Evolutionary conservation across 805 yeast genomes (phyloP), one percentile per base, ranked within the genome.

Genomic region (Hagleromyces aurorensis): DNA sequence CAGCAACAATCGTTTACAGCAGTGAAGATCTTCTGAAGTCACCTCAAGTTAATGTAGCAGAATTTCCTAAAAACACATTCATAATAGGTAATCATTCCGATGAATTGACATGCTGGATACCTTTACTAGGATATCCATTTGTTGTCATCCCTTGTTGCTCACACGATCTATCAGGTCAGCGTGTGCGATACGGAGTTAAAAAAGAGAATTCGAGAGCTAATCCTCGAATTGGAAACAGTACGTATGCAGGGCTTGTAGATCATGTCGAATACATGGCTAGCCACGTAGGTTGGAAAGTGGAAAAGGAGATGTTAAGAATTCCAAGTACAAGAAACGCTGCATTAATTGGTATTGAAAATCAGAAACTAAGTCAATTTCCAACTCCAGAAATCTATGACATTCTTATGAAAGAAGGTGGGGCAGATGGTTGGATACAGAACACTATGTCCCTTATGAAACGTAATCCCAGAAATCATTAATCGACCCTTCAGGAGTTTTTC

Each of bases 301-400:
- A 84, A 46, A 72, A 78, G 44, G 97, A 89, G 52, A 79, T 81
- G 80, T 59, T 89, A 25, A 67, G 97, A 34, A 89, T 89, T 14
- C 97, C 97, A 18, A 83, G 95, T 34, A 89, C 97, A 0, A 64
- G 96, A 53, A 89, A 89, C 49, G 85, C 93, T 1, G 96, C 96
- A 0, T 61, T 89, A 10, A 75, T 89, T 27, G 95, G 94, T 0
- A 65, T 70, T 30, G 57, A 64, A 20, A 68, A 62, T 25, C 54
- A 52, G 3, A 33, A 45, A 7, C 42, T 55, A 7, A 25, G 34
- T 3, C 22, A 32, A 3, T 50, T 45, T 37, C 57, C 55, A 17
- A 49, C 56, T 3, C 52, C 48, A 57, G 43, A 62, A 57, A 36
- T 79, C 1, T 67, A 70, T 41, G 83, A 81, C 28, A 65, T 83